Base-by-base conservation (phyloP, 768 basidiomycete species). In the Hemileccinum impolitum region DNA sequence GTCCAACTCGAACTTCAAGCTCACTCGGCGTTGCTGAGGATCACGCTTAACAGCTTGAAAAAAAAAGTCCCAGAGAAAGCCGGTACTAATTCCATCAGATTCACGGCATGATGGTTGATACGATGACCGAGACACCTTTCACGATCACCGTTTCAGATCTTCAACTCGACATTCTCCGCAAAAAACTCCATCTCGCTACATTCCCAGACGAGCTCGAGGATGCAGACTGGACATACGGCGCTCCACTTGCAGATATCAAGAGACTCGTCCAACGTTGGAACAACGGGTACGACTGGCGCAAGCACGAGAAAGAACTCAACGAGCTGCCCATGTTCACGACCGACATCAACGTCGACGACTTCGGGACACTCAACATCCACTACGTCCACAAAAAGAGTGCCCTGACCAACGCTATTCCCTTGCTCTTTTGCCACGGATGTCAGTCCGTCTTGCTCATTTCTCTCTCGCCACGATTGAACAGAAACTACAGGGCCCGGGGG, bases 391-490 rank as follows among this genome's bases (percentile, higher is more conserved):
- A 78, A 63, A 72, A 67, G 60, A 82, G 81, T 56, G 48, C 52
- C 8, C 54, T 68, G 0, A 51, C 51, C 1, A 62, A 67, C n/a
- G 81, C 82, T 0, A 77, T 84, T 26, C 81, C 82, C 1, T 60
- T 85, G 15, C 64, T 84, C 25, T 84, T 79, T 52, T 72, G 82
- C 14, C 82, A 85, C 49, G 83, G 83, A 35, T 84, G 82, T 73
- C 46, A 30, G 72, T 66, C 17, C 13, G 1, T 1, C 14, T 40
- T 43, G 3, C 40, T 30, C 19, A 2, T 13, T 26, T 8, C 9
- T 17, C 26, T 39, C 21, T 38, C 31, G 10, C 14, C n/a, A 21
- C 14, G 6, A 30, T 30, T 39, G 9, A 36, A n/a, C n/a, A 21
- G 4, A 12, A 14, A 3, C 13, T 14, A 12, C 48, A 82, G 82